Conservation (phyloP, 352 stramenopile genomes). For the Phytopythium kandeliae region DNA sequence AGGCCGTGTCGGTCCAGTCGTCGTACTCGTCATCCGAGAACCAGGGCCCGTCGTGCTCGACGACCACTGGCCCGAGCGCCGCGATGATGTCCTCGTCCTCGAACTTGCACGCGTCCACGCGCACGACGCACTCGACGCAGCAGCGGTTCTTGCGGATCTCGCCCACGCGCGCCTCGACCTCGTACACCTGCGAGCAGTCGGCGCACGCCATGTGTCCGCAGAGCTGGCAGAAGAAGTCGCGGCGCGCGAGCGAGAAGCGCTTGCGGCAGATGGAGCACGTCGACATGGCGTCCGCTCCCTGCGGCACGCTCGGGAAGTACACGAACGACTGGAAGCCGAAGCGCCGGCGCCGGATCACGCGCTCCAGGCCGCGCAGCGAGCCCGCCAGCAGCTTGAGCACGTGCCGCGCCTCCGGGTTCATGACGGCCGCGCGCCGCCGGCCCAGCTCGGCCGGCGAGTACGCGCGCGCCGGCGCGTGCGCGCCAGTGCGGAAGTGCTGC, state of each 20-base stretch:
- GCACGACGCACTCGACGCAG: constrained; percentile 49
- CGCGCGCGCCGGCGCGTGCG: constrained; percentile 7
- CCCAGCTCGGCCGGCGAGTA: constrained; percentile 27
- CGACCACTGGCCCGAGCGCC: constrained; percentile 37
- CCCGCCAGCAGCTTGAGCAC: constrained; percentile 52
- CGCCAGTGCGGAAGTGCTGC: constrained; percentile 23
- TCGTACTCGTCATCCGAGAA: constrained; percentile 23
- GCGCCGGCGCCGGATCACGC: constrained; percentile 57
- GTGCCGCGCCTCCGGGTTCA: constrained; percentile 57
- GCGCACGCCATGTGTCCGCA: constrained; percentile 46
- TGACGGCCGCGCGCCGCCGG: constrained; percentile 28
- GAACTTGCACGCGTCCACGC: constrained; percentile 49
- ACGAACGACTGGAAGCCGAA: constrained; percentile 66
- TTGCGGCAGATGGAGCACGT: constrained; percentile 35
- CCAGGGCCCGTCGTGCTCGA: constrained; percentile 25
- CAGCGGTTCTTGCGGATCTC: constrained; percentile 39
- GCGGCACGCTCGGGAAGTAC: constrained; percentile 17
- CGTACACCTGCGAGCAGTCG: constrained; percentile 49
- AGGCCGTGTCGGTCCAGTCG: constrained; percentile 17
- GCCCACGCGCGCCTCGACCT: constrained; percentile 42
- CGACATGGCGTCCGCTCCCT: constrained; percentile 11
- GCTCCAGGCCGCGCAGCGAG: constrained; percentile 54
- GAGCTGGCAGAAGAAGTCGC: constrained; percentile 47
- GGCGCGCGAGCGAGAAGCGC: constrained; percentile 37
- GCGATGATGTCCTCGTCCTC: constrained; percentile 53